These are phyloP conservation scores for Sporothrix protearum DNA, from an alignment of 2,329 filamentous ascomycete genomes.

Conservation along the genomic window DNA sequence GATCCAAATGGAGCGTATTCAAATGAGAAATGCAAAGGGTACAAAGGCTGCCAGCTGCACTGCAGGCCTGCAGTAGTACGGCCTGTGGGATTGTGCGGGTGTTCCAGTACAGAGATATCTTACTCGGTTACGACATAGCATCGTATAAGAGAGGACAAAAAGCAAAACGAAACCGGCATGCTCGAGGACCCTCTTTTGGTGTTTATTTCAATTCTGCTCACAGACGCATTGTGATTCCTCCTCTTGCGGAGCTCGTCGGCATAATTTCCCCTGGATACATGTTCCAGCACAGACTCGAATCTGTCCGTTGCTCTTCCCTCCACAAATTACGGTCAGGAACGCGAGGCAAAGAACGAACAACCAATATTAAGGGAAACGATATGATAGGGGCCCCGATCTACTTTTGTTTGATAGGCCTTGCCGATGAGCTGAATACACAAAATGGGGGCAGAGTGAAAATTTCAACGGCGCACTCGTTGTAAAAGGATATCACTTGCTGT, in stretches of 20 bases:
- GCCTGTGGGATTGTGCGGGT: background rate
- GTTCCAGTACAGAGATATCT: background rate
- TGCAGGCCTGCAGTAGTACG: background rate
- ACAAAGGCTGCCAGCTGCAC: background rate
- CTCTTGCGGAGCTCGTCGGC: background rate
- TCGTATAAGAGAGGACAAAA: conserved; percentile 15
- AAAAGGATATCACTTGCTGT: conserved; percentile 22
- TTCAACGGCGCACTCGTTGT: conserved; percentile 21
- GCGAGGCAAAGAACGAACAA: background rate
- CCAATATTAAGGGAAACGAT: background rate
- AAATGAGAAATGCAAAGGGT: background rate
- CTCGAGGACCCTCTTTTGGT: background rate
- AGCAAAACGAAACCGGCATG: background rate
- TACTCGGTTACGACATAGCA: conserved; percentile 11
- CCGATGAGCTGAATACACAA: conserved; percentile 4
- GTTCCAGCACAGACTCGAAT: background rate
- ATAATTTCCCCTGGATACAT: background rate
- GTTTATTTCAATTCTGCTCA: background rate
- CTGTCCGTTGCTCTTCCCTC: background rate
- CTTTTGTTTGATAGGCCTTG: conserved; percentile 18
- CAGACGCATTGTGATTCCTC: background rate
- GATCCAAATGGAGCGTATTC: background rate
- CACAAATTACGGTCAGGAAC: background rate
- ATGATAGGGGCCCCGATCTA: background rate
- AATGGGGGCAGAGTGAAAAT: conserved; percentile 16